Base-by-base conservation (phyloP, 2,329 filamentous ascomycete species). In the Apiospora koreana region DNA sequence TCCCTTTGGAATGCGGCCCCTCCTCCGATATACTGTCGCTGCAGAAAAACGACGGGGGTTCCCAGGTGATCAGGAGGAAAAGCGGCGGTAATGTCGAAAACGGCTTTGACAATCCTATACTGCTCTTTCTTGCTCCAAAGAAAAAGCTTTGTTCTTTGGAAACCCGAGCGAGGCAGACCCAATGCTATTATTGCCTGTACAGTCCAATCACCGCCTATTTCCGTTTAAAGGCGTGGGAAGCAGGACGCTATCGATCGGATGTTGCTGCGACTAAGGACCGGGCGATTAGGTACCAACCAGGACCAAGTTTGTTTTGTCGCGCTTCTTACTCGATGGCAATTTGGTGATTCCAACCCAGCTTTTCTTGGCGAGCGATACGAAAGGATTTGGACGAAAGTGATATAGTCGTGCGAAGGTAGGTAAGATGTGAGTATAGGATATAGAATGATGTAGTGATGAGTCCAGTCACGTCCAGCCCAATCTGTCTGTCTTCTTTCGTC, bases 201-300 rank as follows among this genome's bases (percentile, higher is more conserved):
- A 62, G 54, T 38, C 28, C 54, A 62, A 62, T 62, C 18, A 38
- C 31, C 54, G 31, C 16, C 54, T 38, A 31, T 62, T 31, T 62
- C 54, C 54, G 54, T 62, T 62, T n/a, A 38, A 62, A 62, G 54
- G 35, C 54, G 54, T 62, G 54, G 50, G 54, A 62, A 62, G 12
- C 31, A 9, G 54, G 38, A 38, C 54, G 31, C 54, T 62, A 62
- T 62, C 31, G 31, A 21, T 62, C 54, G 18, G 50, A 62, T 35
- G 28, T 35, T 62, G 50, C 28, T 62, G 50, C 50, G 50, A 62
- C 28, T 35, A 25, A 28, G 28, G 46, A 50, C 46, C 46, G 23
- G 46, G 23, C 46, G 25, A 54, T 38, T 62, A 62, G 54, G 54
- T 62, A 8, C 54, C 54, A 38, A 62, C 54, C 31, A 12, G 50